Evolutionary conservation across 257 asterid species (phyloP).

Genomic region (Plantago major): DNA sequence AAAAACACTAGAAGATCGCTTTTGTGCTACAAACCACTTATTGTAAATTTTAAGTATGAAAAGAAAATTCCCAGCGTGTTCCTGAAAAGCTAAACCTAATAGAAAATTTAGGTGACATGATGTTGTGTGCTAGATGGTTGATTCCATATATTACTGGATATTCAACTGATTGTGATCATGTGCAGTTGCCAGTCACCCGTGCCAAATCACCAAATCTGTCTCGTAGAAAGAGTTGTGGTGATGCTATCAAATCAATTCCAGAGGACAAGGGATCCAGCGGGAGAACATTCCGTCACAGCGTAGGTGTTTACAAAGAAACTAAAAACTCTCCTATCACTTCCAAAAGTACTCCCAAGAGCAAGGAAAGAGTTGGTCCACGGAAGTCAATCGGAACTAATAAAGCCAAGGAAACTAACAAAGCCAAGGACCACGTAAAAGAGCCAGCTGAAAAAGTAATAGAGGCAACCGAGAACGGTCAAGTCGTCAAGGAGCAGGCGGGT

Average conservation of each 20-base stretch:
- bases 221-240: constrained; percentile 85
- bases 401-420: constrained; percentile 18
- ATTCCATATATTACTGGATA: constrained; percentile 2
- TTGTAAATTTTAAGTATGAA: too few relatives aligned
- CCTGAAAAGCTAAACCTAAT: too few relatives aligned
- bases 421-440: constrained; percentile 35
- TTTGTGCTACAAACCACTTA: too few relatives aligned
- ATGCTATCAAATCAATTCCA: constrained; percentile 42
- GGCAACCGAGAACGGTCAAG: constrained; percentile 23
- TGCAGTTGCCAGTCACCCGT: constrained; percentile 92
- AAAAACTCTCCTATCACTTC: constrained; percentile 38
- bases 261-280: constrained; percentile 35
- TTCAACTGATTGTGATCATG: constrained; percentile 15
- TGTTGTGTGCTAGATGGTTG: background rate
- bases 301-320: constrained; percentile 41
- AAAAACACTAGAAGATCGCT: too few relatives aligned
- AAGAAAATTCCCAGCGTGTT: too few relatives aligned
- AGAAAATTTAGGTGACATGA: background rate
- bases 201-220: constrained; percentile 62
- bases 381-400: constrained; percentile 25
- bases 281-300: constrained; percentile 45
- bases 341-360: constrained; percentile 29
- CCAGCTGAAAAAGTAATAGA: constrained; percentile 33
- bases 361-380: constrained; percentile 34
- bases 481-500: constrained; percentile 21